Percentiles rank a stretch among this genome's conserved stretches.
phyloP scores from a whole-genome alignment of 805 yeast species.

The Aciculoconidium aculeatum region DNA sequence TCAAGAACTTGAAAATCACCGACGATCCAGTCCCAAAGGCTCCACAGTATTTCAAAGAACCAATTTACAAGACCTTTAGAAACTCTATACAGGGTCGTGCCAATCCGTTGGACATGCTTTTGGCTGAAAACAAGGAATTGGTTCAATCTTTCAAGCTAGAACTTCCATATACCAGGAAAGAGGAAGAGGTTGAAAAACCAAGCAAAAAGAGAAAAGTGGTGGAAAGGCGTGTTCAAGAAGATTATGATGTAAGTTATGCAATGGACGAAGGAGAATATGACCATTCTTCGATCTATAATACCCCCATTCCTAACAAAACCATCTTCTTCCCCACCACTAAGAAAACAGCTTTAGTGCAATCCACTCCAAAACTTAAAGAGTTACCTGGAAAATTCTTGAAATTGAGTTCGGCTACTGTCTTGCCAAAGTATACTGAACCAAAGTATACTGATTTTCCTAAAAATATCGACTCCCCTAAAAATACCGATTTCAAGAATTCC shows the following conservation, averaged over 20 bases:
- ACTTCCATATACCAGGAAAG: slow-evolving; percentile 12
- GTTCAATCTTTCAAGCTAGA: slow-evolving; percentile 11
- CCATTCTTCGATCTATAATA: slow-evolving; percentile 13
- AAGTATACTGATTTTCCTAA: too few species aligned
- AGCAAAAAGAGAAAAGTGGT: slow-evolving; percentile 1
- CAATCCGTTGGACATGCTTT: slow-evolving; percentile 20
- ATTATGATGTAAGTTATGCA: not conserved
- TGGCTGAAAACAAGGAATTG: slow-evolving; percentile 12
- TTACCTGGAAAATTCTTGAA: too few species aligned
- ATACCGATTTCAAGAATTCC: too few species aligned
- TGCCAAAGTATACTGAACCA: too few species aligned
- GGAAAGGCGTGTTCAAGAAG: slow-evolving; percentile 4
- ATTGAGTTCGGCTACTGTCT: too few species aligned
- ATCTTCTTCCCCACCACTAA: slow-evolving; percentile 19
- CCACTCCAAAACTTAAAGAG: too few species aligned
- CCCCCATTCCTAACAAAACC: slow-evolving; percentile 24
- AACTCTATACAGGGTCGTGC: slow-evolving; percentile 4
- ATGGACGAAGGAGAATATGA: slow-evolving; percentile 5
- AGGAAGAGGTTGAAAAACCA: slow-evolving; percentile 2
- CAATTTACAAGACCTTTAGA: slow-evolving; percentile 10
- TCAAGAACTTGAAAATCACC: slow-evolving; percentile 13
- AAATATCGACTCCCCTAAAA: too few species aligned
- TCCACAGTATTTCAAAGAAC: slow-evolving; percentile 7
- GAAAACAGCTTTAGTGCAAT: slow-evolving; percentile 13
- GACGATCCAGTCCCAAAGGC: slow-evolving; percentile 10